Evolutionary conservation across 495 filamentous ascomycete genomes (phyloP).

Genomic region (Acidiella bohemica): DNA sequence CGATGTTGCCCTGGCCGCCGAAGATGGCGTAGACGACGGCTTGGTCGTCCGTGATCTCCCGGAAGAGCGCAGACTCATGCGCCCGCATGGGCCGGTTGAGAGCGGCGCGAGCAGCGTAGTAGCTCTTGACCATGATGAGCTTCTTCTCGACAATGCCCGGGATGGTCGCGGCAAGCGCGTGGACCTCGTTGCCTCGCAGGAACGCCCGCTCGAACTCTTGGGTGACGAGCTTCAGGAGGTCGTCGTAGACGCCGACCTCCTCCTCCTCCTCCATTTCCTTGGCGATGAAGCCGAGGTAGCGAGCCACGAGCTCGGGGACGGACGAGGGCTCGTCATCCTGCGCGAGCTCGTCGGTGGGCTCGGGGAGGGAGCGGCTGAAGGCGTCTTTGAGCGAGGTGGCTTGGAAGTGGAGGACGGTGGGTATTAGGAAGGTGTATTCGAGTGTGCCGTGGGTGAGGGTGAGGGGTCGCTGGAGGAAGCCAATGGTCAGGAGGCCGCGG

Average conservation of each 20-base stretch:
- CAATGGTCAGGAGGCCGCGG: no score
- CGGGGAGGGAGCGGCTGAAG: conserved; percentile 70
- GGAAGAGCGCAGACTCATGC: conserved; percentile 84
- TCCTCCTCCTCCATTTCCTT: conserved; percentile 79
- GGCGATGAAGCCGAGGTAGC: conserved; percentile 82
- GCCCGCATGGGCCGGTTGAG: conserved; percentile 68
- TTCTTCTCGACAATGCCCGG: conserved; percentile 86
- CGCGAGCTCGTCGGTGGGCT: conserved; percentile 89
- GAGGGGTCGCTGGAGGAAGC: no score
- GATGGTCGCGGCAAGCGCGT: conserved; percentile 69
- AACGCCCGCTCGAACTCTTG: conserved; percentile 95
- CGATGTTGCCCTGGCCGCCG: conserved; percentile 97
- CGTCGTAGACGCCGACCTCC: conserved; percentile 71
- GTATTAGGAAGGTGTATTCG: conserved; percentile 87
- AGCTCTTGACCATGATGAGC: conserved; percentile 68
- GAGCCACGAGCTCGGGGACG: conserved; percentile 72
- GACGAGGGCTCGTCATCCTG: conserved; percentile 97
- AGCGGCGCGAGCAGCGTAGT: conserved; percentile 79
- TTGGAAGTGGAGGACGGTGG: conserved; percentile 87
- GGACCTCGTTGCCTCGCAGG: conserved; percentile 88
- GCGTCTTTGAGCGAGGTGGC: conserved; percentile 80
- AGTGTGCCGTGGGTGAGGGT: conserved; percentile 84
- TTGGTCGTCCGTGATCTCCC: conserved; percentile 65
- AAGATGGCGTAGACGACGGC: conserved; percentile 84
- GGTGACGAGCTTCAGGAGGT: conserved; percentile 75